These are phyloP conservation scores for Tylopilus vinaceipallidus DNA, from an alignment of 768 basidiomycete genomes.

Conservation along the genomic window DNA sequence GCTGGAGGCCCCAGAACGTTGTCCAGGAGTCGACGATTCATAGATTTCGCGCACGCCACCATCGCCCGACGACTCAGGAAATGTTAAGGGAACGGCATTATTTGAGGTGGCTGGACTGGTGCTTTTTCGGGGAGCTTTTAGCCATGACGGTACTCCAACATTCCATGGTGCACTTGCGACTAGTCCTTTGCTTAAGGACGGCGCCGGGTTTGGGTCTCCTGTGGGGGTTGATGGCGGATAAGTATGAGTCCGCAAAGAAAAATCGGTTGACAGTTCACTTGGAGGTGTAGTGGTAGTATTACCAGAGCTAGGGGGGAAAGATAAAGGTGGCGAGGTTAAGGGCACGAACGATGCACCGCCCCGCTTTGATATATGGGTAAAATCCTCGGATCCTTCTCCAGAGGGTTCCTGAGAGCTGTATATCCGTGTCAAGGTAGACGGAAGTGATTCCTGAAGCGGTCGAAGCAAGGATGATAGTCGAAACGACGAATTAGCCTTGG, in stretches of 20 bases:
- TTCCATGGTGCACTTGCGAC: slow-evolving; percentile 44
- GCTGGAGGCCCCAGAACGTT: slow-evolving; percentile 35
- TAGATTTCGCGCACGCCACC: slow-evolving; percentile 60
- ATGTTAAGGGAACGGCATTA: slow-evolving; percentile 17
- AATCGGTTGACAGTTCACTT: slow-evolving; percentile 23
- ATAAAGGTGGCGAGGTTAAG: slow-evolving; percentile 42
- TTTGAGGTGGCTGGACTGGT: slow-evolving; percentile 35
- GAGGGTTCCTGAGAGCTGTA: slow-evolving; percentile 33
- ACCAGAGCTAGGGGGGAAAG: slow-evolving; percentile 16
- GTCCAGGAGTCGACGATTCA: slow-evolving; percentile 20
- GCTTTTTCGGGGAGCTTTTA: slow-evolving; percentile 47
- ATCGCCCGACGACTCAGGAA: slow-evolving; percentile 26
- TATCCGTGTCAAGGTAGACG: slow-evolving; percentile 36
- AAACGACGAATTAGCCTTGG: slow-evolving; percentile 47
- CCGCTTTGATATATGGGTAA: slow-evolving; percentile 66
- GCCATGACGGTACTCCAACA: slow-evolving; percentile 71
- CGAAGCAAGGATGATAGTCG: slow-evolving; percentile 62
- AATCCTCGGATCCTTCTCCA: slow-evolving; percentile 53
- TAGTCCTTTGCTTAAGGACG: slow-evolving; percentile 45
- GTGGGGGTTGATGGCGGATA: slow-evolving; percentile 72
- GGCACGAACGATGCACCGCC: slow-evolving; percentile 59
- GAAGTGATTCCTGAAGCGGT: slow-evolving; percentile 61
- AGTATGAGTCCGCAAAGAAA: slow-evolving; percentile 54
- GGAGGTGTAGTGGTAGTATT: slow-evolving; percentile 8
- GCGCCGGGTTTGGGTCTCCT: slow-evolving; percentile 42